Percentiles rank a stretch among this genome's conserved stretches.
Evolutionary conservation across 176 grass and related monocot species (phyloP).

Genomic region (Oryza meyeriana): DNA sequence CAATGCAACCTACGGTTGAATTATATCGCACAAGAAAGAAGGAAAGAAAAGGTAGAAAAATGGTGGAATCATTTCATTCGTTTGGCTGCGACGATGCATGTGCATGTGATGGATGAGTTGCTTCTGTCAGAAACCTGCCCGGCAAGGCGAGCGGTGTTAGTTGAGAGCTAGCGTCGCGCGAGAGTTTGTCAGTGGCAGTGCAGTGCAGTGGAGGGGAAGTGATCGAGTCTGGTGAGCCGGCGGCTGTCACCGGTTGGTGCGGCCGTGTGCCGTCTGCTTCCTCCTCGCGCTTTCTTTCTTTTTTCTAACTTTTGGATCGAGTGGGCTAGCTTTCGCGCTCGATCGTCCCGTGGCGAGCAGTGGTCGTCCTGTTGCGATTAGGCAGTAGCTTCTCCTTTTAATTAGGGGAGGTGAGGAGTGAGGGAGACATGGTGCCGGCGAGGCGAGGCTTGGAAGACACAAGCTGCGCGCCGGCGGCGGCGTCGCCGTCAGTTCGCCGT

Average conservation of each 20-base stretch:
- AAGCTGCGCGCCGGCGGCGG: not conserved
- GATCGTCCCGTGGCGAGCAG: not conserved
- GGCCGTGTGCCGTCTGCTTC: not conserved
- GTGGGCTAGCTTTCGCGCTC: not conserved
- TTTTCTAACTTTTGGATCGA: not conserved
- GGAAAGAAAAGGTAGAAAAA: not conserved
- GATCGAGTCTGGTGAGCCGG: constrained; percentile 19
- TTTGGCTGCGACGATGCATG: not conserved
- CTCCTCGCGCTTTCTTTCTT: not conserved
- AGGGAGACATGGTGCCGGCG: constrained; percentile 25
- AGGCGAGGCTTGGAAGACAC: constrained; percentile 32
- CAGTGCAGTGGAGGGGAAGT: constrained; percentile 37
- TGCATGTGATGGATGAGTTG: constrained; percentile 6
- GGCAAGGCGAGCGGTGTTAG: not conserved
- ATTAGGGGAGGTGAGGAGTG: not conserved
- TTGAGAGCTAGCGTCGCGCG: constrained; percentile 18
- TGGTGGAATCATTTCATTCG: constrained; percentile 31
- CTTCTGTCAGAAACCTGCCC: constrained; percentile 26
- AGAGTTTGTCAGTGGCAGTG: not conserved
- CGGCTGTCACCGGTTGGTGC: constrained; percentile 30
- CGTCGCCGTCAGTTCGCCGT: not conserved
- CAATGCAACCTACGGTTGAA: constrained; percentile 27
- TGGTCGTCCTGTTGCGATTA: not conserved
- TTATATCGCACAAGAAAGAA: constrained; percentile 25
- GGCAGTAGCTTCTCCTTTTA: not conserved